A percentile compares a stretch with the other conserved stretches of the same genome.
These are phyloP conservation scores for Linnemannia zychae DNA, from an alignment of 192 early-diverging fungal genomes.

Conservation along the genomic window DNA sequence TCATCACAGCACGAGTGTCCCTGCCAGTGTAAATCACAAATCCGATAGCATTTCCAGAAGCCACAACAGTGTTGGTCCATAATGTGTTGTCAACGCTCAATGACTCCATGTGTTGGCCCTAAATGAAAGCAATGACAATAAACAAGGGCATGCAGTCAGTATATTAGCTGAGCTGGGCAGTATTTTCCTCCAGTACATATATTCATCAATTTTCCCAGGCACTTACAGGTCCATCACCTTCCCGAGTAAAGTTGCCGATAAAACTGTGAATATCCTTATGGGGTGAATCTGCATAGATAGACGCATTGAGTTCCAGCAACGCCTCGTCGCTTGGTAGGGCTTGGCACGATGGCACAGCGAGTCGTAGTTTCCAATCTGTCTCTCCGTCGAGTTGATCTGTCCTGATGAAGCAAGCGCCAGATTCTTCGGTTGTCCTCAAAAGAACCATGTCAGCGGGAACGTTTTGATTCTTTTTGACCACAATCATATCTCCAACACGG, in stretches of 20 bases:
- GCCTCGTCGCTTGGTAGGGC: slow-evolving; percentile 71
- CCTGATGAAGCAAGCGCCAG: slow-evolving; percentile 93
- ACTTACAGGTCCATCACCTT: slow-evolving; percentile 50
- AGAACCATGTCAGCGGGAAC: slow-evolving; percentile 94
- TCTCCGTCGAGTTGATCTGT: slow-evolving; percentile 98
- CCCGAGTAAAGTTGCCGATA: slow-evolving; percentile 77
- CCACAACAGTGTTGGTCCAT: slow-evolving; percentile 96
- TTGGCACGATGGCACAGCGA: slow-evolving; percentile 89
- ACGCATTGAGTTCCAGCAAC: slow-evolving; percentile 74
- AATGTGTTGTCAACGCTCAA: slow-evolving; percentile 92
- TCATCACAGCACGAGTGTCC: slow-evolving; percentile 97
- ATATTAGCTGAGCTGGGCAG: not conserved
- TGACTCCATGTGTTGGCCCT: slow-evolving; percentile 70
- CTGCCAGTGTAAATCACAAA: slow-evolving; percentile 92
- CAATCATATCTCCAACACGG: slow-evolving; percentile 88
- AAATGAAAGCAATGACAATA: not conserved
- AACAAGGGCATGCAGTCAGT: not conserved
- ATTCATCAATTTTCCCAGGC: not conserved
- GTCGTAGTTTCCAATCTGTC: slow-evolving; percentile 96
- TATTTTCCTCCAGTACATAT: not conserved
- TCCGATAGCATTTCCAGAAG: slow-evolving; percentile 89
- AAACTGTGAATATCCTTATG: slow-evolving; percentile 96
- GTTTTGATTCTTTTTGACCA: slow-evolving; percentile 89
- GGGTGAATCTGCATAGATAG: slow-evolving; percentile 90
- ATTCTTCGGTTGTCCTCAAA: slow-evolving; percentile 83